Evolutionary conservation across 108 stramenopile species (phyloP).

Genomic region (Cyclotella baltica): DNA sequence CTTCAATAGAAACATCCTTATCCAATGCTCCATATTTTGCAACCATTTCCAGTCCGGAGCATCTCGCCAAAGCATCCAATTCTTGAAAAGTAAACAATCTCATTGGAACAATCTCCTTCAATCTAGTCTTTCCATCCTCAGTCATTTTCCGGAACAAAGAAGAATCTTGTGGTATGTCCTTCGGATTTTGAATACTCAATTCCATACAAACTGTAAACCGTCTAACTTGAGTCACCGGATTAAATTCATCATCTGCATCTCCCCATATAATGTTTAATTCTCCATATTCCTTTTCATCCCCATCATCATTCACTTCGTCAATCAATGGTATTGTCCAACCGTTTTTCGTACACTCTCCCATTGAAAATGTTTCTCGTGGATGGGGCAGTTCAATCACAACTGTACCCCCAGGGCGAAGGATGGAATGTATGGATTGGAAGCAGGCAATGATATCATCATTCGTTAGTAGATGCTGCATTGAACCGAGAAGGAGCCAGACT

Average conservation of each 20-base stretch:
- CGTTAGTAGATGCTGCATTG: slow-evolving; percentile 79
- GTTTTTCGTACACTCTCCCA: slow-evolving; percentile 84
- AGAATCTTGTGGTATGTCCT: slow-evolving; percentile 41
- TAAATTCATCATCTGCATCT: slow-evolving; percentile 82
- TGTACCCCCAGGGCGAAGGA: slow-evolving; percentile 61
- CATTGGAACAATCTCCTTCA: slow-evolving; percentile 81
- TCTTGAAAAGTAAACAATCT: slow-evolving; percentile 87
- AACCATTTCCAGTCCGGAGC: slow-evolving; percentile 68
- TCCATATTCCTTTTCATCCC: slow-evolving; percentile 60
- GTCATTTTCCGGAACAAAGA: slow-evolving; percentile 21
- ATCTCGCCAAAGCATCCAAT: slow-evolving; percentile 71
- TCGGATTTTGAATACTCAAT: slow-evolving; percentile 43
- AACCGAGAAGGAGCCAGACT: slow-evolving; percentile 84
- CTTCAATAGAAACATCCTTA: slow-evolving; percentile 72
- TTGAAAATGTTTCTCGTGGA: slow-evolving; percentile 81
- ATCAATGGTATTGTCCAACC: slow-evolving; percentile 79
- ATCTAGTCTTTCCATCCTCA: slow-evolving; percentile 36
- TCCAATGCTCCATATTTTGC: slow-evolving; percentile 79
- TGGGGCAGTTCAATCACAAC: slow-evolving; percentile 83
- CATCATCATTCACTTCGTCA: slow-evolving; percentile 61
- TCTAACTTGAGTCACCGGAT: slow-evolving; percentile 81
- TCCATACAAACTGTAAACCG: slow-evolving; percentile 79
- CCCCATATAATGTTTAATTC: slow-evolving; percentile 85
- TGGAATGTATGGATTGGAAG: slow-evolving; percentile 53
- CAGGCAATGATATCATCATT: slow-evolving; percentile 79